A percentile compares a stretch with the other conserved stretches of the same genome.
Conservation (phyloP, 257 asterid species). For the Jaltomata sinuosa region DNA sequence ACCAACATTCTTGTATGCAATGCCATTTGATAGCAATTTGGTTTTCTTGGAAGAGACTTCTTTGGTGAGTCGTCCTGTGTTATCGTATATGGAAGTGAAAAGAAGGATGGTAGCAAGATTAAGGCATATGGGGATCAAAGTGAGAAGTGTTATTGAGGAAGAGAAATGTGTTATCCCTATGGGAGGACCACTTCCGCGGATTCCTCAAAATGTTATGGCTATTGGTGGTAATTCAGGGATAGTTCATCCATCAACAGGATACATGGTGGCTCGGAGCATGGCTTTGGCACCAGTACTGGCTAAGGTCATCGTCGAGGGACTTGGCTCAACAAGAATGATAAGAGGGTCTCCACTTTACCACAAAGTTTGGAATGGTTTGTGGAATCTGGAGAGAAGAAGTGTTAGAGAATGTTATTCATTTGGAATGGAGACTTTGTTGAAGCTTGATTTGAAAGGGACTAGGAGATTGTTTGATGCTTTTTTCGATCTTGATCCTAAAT, state of each 20-base stretch:
- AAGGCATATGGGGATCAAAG: slow-evolving; percentile 68
- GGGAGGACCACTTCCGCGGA: slow-evolving; percentile 85
- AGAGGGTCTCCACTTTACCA: slow-evolving; percentile 44
- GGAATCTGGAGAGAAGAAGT: slow-evolving; percentile 68
- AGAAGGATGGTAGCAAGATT: slow-evolving; percentile 82
- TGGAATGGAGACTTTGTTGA: slow-evolving; percentile 86
- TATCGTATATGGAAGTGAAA: slow-evolving; percentile 65
- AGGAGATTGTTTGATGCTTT: slow-evolving; percentile 75
- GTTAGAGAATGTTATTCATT: slow-evolving; percentile 55
- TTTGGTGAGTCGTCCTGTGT: slow-evolving; percentile 63
- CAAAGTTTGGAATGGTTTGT: slow-evolving; percentile 64
- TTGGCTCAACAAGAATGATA: slow-evolving; percentile 78
- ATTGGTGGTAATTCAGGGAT: slow-evolving; percentile 80
- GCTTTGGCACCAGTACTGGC: slow-evolving; percentile 51
- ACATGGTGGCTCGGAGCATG: slow-evolving; percentile 66
- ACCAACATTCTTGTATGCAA: slow-evolving; percentile 77
- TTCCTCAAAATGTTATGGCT: slow-evolving; percentile 74
- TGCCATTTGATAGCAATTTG: slow-evolving; percentile 78
- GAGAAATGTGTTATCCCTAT: slow-evolving; percentile 87
- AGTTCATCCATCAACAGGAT: slow-evolving; percentile 87
- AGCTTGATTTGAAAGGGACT: slow-evolving; percentile 61
- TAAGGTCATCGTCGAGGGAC: slow-evolving; percentile 53
- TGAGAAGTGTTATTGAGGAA: slow-evolving; percentile 55
- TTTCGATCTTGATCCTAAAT: slow-evolving; percentile 66
- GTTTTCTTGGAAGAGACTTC: slow-evolving; percentile 80